Base-by-base conservation (phyloP, 2,329 filamentous ascomycete species). In the Aspergillus neoniger region DNA sequence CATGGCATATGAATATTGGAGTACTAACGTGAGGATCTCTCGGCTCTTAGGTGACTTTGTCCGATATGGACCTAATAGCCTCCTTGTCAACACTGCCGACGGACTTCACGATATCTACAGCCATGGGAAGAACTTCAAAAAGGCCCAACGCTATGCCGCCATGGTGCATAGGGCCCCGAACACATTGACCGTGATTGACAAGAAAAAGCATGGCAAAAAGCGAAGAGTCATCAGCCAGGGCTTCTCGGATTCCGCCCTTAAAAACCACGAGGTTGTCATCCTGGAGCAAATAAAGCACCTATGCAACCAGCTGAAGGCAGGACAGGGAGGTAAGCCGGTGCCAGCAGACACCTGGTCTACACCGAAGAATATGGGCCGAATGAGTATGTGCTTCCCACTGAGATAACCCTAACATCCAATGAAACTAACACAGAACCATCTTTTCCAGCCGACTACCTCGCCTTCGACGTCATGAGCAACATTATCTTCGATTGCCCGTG, bases 381-480 rank as follows among this genome's bases (percentile, higher is more conserved):
- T 77, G 74, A 74, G 69, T 70, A 78, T 50, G 58, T 60, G 25
- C 25, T 8, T 28, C 25, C 25, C 25, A 28, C 25, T 28, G 7
- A 28, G 25, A 28, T 25, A 25, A 7, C 25, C 25, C 25, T 7
- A 7, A 25, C 7, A 8, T 25, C 25, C 25, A 8, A 25, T 25
- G 25, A 25, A 36, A 19, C n/a, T 43, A 8, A 43, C 39, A 4
- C 39, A 43, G 7, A 17, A 2, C 39, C 28, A 30, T 30, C 0
- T 4, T 30, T 43, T 32, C 12, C 38, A 65, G 63, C 52, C 15
- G 78, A 59, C 67, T 83, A 41, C 76, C 79, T 9, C 81, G 51
- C 59, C 15, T 63, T 83, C 62, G 82, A 84, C 59, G 78, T 84
- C 57, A 83, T 84, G 77, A 80, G 80, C 12, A 80, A 53, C 49